Evolutionary conservation across 768 basidiomycete genomes (phyloP).

Genomic region (Agrocybe chaxingu): DNA sequence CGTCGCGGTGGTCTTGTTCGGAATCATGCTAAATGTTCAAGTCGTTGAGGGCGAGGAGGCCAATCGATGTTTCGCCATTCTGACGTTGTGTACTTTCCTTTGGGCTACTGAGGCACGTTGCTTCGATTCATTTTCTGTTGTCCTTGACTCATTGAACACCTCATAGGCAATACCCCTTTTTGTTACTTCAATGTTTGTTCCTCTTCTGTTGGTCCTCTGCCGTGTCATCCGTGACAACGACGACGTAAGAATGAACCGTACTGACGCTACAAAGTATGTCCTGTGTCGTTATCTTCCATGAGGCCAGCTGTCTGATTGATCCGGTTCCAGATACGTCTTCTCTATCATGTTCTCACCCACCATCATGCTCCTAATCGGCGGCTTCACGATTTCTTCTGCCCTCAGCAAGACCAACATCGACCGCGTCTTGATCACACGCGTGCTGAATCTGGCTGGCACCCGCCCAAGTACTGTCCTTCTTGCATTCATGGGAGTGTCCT

Average conservation of each 20-base stretch:
- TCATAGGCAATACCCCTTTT: slow-evolving; percentile 93
- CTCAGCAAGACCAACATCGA: slow-evolving; percentile 95
- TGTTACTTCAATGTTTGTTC: slow-evolving; percentile 91
- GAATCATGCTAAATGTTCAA: slow-evolving; percentile 55
- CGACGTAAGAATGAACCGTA: slow-evolving; percentile 49
- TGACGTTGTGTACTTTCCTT: slow-evolving; percentile 85
- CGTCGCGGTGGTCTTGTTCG: slow-evolving; percentile 56
- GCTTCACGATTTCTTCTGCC: slow-evolving; percentile 96
- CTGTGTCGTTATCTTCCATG: not conserved
- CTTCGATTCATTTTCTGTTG: not conserved
- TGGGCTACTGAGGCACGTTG: slow-evolving; percentile 91
- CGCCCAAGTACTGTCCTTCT: slow-evolving; percentile 83
- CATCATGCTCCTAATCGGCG: slow-evolving; percentile 97
- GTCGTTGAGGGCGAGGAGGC: slow-evolving; percentile 65
- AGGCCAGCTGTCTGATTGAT: slow-evolving; percentile 4
- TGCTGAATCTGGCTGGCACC: slow-evolving; percentile 88
- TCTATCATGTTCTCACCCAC: slow-evolving; percentile 96
- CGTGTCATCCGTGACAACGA: slow-evolving; percentile 69
- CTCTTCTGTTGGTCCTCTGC: slow-evolving; percentile 82
- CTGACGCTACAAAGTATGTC: slow-evolving; percentile 79
- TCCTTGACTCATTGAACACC: not conserved
- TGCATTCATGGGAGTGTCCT: slow-evolving; percentile 93
- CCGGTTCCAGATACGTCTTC: slow-evolving; percentile 71
- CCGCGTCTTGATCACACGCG: slow-evolving; percentile 83
- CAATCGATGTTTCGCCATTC: slow-evolving; percentile 86